Evolutionary conservation across 805 yeast genomes (phyloP), one percentile per base, ranked within the genome.

Genomic region (Candida taoyuanica): DNA sequence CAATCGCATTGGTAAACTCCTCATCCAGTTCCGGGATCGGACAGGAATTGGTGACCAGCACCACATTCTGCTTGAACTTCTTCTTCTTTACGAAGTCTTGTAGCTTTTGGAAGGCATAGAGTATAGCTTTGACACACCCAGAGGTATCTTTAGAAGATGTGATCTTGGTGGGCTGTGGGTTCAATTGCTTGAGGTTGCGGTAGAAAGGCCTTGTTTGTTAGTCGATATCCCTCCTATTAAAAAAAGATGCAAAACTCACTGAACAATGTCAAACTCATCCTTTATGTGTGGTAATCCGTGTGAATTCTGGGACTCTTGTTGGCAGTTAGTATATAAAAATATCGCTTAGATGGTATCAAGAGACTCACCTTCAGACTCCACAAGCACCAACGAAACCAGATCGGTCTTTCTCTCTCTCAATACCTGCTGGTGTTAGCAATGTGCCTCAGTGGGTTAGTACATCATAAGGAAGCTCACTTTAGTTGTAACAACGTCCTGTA

Each of bases 391-490:
- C 0, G 66, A 56, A 3, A 67, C 58, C 21, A 56, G 52, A 43
- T 71, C 75, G 1, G 72, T 67, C 44, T 65, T 65, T 19, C 70
- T 39, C 7, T 55, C 68, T 27, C 46, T 39, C n/a, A 46, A 18
- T 16, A 44, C 37, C 44, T 34, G 28, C 23, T 17, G 6, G 5
- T 17, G 31, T 34, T 25, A n/a, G n/a, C n/a, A n/a, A 25, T 25
- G 14, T 25, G 8, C n/a, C 7, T 8, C 15, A 25, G 28, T 8
- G 11, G n/a, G 14, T 21, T 8, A 21, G 7, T 7, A 12, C 7
- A 33, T 5, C 15, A 17, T 12, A 5, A 24, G 7, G 11, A 14
- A 12, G 27, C 42, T 29, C 17, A 43, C 51, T 28, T 52, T 54
- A 2, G 42, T 37, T 1, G 62, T 50, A 7, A 72, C 56, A n/a